A percentile compares a stretch with the other conserved stretches of the same genome.
These are phyloP conservation scores for Teunomyces tritomae DNA, from an alignment of 805 yeast genomes.

Conservation along the genomic window DNA sequence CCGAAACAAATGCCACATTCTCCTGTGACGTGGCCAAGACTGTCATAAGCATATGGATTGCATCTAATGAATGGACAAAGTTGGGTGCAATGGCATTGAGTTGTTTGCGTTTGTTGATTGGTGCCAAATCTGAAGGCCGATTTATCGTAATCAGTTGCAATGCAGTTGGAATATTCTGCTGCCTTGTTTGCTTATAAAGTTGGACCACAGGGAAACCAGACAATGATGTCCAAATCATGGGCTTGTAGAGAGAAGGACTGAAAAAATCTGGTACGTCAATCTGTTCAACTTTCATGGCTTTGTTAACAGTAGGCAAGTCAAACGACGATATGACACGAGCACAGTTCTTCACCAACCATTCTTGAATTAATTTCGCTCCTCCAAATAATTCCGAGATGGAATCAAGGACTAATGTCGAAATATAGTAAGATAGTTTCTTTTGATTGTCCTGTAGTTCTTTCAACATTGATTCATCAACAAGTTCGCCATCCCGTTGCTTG, in stretches of 20 bases:
- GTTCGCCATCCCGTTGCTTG: conserved; percentile 2
- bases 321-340: conserved; percentile 27
- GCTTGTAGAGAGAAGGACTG: conserved; percentile 19
- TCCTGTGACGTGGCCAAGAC: conserved; percentile 19
- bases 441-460: not conserved
- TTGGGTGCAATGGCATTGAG: conserved; percentile 42
- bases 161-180: conserved; percentile 15
- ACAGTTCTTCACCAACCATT: conserved; percentile 34
- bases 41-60: conserved; percentile 39
- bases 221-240: conserved; percentile 43
- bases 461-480: not conserved
- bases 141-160: conserved; percentile 22
- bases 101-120: conserved; percentile 29
- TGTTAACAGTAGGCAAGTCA: conserved; percentile 14
- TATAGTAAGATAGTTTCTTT: conserved; percentile 10
- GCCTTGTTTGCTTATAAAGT: conserved; percentile 21
- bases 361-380: conserved; percentile 32
- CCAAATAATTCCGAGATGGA: conserved; percentile 30
- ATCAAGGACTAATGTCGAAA: conserved; percentile 20
- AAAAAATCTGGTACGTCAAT: conserved; percentile 16
- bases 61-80: conserved; percentile 42
- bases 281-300: not conserved
- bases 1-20: conserved; percentile 32
- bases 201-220: conserved; percentile 43
- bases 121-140: conserved; percentile 18